Percentiles rank a stretch among this genome's conserved stretches.
phyloP scores from a whole-genome alignment of 139 green algal species.

The Tetradesmus lagerheimii region DNA sequence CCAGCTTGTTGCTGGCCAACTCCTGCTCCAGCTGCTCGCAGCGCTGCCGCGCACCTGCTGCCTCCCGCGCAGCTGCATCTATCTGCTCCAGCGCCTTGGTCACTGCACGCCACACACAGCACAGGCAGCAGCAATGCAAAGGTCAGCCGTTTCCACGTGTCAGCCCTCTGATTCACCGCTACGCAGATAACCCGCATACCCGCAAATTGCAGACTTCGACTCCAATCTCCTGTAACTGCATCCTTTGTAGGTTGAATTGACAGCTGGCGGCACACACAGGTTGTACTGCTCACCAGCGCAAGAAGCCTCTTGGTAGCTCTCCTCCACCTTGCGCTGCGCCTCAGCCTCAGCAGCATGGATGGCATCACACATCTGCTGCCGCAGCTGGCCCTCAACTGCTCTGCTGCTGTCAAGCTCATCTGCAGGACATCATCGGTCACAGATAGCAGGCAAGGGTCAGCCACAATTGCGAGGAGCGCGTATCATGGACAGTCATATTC shows the following conservation, averaged over 20 bases:
- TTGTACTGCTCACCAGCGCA: conserved; percentile 48
- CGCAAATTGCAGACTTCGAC: too few species aligned
- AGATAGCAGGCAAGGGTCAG: neutral
- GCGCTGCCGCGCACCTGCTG: conserved; percentile 39
- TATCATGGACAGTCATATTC: too few species aligned
- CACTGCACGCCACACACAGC: conserved; percentile 32
- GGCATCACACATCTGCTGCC: conserved; percentile 54
- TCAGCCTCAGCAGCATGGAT: conserved; percentile 56
- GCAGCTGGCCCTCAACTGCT: conserved; percentile 49
- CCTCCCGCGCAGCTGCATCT: conserved; percentile 47
- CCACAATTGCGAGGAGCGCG: too few species aligned
- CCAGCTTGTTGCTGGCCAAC: neutral
- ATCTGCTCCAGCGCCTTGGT: conserved; percentile 61
- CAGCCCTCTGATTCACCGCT: neutral
- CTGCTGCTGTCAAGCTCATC: conserved; percentile 70
- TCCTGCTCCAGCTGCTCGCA: conserved; percentile 47
- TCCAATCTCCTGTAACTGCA: too few species aligned
- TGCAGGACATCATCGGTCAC: conserved; percentile 34
- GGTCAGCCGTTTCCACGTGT: neutral
- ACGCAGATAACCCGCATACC: too few species aligned
- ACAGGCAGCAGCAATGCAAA: neutral
- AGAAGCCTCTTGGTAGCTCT: conserved; percentile 67
- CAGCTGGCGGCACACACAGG: too few species aligned
- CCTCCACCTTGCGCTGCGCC: conserved; percentile 56
- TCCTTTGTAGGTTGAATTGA: too few species aligned